Evolutionary conservation across 83 land plant genomes (phyloP), one percentile per base, ranked within the genome.

Genomic region (Isoetes engelmannii): DNA sequence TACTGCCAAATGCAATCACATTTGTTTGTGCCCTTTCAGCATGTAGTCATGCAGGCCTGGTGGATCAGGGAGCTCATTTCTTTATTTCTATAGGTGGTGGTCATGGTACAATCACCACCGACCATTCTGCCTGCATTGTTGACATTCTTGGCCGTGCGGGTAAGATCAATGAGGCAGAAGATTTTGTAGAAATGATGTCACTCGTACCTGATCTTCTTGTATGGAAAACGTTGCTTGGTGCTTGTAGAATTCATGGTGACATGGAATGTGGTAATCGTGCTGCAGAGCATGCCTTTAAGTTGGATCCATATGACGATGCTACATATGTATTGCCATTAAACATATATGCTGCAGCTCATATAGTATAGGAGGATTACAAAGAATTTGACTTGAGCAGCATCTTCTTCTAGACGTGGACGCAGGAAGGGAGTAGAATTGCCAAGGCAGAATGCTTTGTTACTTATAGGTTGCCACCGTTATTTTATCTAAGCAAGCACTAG

Each of bases 51-150:
- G 72, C 79, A 15, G 84, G 88, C 7, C 61, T 80, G 59, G 73
- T 75, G 65, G 73, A 83, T 55, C 73, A 83, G 60, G 88, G 88
- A 0, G 42, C 51, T 13, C 57, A 21, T 20, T 85, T 81, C 28
- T 87, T 83, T 69, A 17, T 75, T 17, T 57, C 45, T 18, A 87
- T 87, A 86, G 42, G 20, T 5, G 9, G 45, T 44, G 57, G 73
- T 28, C 78, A 80, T 70, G 61, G 70, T 15, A 83, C 67, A 15
- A 87, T 87, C 37, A 79, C 69, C 51, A 60, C 81, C 63, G 86
- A 83, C 72, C 91, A 87, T 48, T 85, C 78, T 57, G 70, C 88
- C 8, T 87, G 88, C 63, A 81, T 87, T 79, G 86, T 87, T 45
- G 88, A 87, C 65, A 74, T 85, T 47, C 10, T 85, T 28, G 86